Evolutionary conservation across 305 asterid species (phyloP).

Genomic region (Striga hermonthica): DNA sequence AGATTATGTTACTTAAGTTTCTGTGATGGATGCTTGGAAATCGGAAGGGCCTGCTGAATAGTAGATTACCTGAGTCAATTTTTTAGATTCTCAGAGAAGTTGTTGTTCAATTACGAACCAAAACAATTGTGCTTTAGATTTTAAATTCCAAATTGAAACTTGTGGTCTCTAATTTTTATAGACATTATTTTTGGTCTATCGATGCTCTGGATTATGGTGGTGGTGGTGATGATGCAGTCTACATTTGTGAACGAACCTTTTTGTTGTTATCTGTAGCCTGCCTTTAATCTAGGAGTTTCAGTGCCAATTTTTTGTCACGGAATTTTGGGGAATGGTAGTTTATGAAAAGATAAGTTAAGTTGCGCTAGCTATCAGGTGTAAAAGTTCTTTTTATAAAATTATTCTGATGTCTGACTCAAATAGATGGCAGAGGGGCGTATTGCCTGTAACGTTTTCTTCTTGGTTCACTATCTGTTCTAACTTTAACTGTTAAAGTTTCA

Average conservation of each 20-base stretch:
- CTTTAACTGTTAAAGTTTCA: neutral
- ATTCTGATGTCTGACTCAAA: neutral
- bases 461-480: neutral
- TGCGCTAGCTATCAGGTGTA: neutral
- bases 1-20: neutral
- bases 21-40: neutral
- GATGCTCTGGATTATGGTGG: no score
- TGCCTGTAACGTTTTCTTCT: neutral
- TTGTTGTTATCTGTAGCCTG: constrained; percentile 1
- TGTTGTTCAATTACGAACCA: neutral
- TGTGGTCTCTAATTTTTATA: neutral
- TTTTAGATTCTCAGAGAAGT: neutral
- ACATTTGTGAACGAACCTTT: neutral
- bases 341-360: neutral
- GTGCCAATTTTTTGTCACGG: neutral
- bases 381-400: neutral
- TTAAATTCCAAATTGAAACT: neutral
- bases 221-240: neutral
- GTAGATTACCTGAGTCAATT: neutral
- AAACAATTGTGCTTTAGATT: neutral
- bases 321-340: neutral
- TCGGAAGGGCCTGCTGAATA: neutral
- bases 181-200: no score
- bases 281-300: neutral
- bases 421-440: neutral